Evolutionary conservation across 148 eudicot species (phyloP), one percentile per base, ranked within the genome.

Genomic region (Pouteria glomerata): DNA sequence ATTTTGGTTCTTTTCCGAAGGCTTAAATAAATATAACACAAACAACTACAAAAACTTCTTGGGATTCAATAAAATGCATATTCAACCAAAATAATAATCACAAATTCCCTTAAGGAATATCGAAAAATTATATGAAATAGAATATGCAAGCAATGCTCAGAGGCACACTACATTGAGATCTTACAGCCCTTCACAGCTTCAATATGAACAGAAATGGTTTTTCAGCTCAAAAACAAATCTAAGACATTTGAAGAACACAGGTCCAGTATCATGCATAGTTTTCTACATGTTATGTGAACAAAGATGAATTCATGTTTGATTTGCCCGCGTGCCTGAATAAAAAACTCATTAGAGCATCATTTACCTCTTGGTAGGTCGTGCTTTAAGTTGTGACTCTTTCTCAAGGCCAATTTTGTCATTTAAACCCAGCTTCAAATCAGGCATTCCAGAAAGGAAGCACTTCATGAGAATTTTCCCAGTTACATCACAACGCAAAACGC

Each of bases 361-460:
- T 15, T 85, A 95, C 99, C 99, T 95, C 76, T 95, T 95, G 24
- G 91, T 74, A 1, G 99, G 99, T n/a, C 97, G 99, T 63, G 99
- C 83, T 77, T 95, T 95, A 42, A 89, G 33, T 74, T 95, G 94
- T 29, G 99, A 91, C 83, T 95, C 99, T 74, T 95, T 95, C 87
- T 95, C 99, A 34, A 95, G 97, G 35, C 99, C 99, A 85, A 95
- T 92, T 82, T 95, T 95, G 78, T 95, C 99, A 83, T 95, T 95
- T 72, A 95, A 79, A 61, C 99, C 99, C 82, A 95, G 80, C 90
- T 95, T 95, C 86, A 95, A 80, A 84, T 95, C 99, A 65, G 99
- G 99, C 99, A 95, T 95, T 75, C 97, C 99, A 85, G 99, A 91
- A 69, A 95, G 98, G 69, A 95, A 95, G 80, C 99, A 95, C 84